Evolutionary conservation across 169 alveolate genomes (phyloP).

Genomic region (Pseudocohnilembus persalinus): DNA sequence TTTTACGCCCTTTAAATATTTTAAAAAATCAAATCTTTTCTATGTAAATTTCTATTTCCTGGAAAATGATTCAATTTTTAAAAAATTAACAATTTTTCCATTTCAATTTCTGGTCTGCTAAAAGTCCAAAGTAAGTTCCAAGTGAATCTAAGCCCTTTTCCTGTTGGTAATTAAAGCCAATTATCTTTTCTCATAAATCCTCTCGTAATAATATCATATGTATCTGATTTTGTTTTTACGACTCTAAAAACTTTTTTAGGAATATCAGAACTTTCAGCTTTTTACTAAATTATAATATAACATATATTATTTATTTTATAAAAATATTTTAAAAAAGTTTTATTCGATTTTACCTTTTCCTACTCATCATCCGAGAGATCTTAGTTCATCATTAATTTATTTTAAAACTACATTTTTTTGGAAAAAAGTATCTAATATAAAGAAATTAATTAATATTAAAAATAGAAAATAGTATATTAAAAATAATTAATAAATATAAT

Average conservation of each 20-base stretch:
- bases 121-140: constrained; percentile 88
- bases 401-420: background rate
- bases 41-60: constrained; percentile 58
- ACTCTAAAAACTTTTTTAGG: no score
- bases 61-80: constrained; percentile 83
- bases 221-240: constrained; percentile 70
- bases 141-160: constrained; percentile 55
- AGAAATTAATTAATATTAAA: no score
- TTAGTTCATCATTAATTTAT: no score
- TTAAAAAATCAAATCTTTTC: constrained; percentile 78
- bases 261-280: no score
- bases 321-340: constrained; percentile 10
- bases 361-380: no score
- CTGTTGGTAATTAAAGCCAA: constrained; percentile 81
- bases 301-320: constrained; percentile 1
- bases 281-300: constrained; percentile 51
- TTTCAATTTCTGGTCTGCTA: constrained; percentile 77
- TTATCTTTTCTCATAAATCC: constrained; percentile 62
- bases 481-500: no score
- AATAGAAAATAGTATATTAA: no score
- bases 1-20: constrained; percentile 68
- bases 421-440: background rate
- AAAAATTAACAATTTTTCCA: constrained; percentile 68
- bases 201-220: constrained; percentile 73
- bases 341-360: constrained; percentile 7